phyloP scores from a whole-genome alignment of 169 alveolate genomes.

The Cryptosporidium ubiquitum region DNA sequence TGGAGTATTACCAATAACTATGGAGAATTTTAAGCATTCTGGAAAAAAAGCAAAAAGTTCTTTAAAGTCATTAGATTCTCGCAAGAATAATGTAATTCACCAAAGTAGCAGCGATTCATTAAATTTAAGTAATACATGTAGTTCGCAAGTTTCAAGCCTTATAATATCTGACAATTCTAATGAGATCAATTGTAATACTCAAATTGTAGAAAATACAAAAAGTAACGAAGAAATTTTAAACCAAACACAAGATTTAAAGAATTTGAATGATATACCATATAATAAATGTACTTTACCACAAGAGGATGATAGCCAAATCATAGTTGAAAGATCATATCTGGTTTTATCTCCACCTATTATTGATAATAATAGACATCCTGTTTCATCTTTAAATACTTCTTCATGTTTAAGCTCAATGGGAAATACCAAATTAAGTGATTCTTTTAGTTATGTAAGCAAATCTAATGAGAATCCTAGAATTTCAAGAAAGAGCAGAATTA shows the following conservation, averaged over 20 bases:
- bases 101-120: background rate
- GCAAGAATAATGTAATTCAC: background rate
- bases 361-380: background rate
- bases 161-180: background rate
- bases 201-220: background rate
- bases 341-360: background rate
- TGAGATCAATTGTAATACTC: background rate
- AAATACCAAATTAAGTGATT: background rate
- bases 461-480: background rate
- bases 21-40: slow-evolving; percentile 1
- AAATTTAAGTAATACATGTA: background rate
- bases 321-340: background rate
- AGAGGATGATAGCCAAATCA: background rate
- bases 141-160: background rate
- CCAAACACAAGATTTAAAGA: background rate
- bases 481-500: slow-evolving; percentile 33
- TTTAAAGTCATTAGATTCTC: background rate
- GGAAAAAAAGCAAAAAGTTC: background rate
- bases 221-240: background rate
- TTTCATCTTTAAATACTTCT: slow-evolving; percentile 5
- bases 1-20: slow-evolving; percentile 45
- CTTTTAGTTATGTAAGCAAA: background rate
- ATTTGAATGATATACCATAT: background rate
- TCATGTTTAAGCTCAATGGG: slow-evolving; percentile 5
- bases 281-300: background rate